Base-by-base conservation (phyloP, 805 yeast species). In the Yarrowia deformans region DNA sequence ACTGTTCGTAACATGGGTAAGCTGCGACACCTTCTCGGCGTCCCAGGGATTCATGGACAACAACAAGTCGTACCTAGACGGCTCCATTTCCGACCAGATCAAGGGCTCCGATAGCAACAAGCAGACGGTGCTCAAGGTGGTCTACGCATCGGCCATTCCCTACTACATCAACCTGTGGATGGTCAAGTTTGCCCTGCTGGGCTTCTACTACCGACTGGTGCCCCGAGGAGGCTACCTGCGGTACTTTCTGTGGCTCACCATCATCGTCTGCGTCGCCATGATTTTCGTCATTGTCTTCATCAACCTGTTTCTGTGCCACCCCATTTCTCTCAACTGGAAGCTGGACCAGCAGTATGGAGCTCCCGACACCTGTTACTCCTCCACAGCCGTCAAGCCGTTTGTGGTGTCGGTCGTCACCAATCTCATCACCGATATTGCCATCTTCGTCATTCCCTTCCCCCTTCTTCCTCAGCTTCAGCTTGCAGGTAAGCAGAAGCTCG, bases 401-500 rank as follows among this genome's bases (percentile, higher is more conserved):
- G 64, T 68, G 6, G 64, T 73, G 12, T 70, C 75, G 8, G 75
- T 73, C 8, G 56, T 71, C 35, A 63, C 70, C 68, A 74, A 74
- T 71, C 50, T 74, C 50, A 37, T 72, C 18, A 72, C 72, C 35
- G 76, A 74, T 49, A 52, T 73, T 23, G 52, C 70, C 46, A 73
- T 74, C 35, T 73, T 74, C 67, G 50, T 69, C 37, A 58, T 72
- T 18, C 76, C 76, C n/a, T 74, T 74, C 70, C 74, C 76, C 16
- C 70, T 74, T 18, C 58, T 74, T 16, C 64, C 70, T 35, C 56
- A 69, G 16, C 69, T 74, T n/a, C 69, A 70, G 45, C 55, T 73
- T 8, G 69, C 70, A 14, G 45, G 54, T 18, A 70, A 69, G 32
- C 75, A 71, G 46, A 70, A 70, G 55, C 35, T 70, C 42, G 76